Evolutionary conservation across 345 rosid genomes (phyloP).

Genomic region (Hirschfeldia incana): DNA sequence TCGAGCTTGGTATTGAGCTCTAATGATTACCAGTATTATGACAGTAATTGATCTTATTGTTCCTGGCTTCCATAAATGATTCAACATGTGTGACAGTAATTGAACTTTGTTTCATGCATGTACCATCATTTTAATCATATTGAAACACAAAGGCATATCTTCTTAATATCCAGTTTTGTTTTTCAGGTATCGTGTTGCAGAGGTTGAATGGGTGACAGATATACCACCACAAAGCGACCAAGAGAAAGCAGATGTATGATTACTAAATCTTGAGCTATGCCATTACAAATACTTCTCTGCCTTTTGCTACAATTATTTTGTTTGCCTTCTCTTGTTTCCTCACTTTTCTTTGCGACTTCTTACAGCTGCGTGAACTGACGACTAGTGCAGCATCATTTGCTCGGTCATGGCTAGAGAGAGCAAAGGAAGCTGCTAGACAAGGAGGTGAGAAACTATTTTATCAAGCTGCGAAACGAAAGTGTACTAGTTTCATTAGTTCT

Average conservation of each 20-base stretch:
- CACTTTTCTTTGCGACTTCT: conserved; percentile 25
- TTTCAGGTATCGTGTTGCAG: conserved; percentile 83
- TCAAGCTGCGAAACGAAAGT: conserved; percentile 1
- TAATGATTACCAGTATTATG: not conserved
- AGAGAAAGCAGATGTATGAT: conserved; percentile 58
- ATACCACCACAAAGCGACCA: conserved; percentile 47
- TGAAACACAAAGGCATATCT: conserved; percentile 3
- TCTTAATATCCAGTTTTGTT: conserved; percentile 15
- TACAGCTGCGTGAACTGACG: conserved; percentile 72
- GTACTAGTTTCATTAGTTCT: not conserved
- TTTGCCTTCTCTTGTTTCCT: not conserved
- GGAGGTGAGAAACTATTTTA: conserved; percentile 42
- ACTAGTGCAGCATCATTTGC: conserved; percentile 65
- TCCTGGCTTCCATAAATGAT: not conserved
- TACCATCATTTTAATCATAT: not conserved
- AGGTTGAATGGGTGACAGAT: conserved; percentile 92
- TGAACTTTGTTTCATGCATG: not conserved
- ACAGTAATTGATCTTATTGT: not conserved
- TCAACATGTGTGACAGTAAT: not conserved
- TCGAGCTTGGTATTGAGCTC: not conserved
- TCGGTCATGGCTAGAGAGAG: conserved; percentile 66
- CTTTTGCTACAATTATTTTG: not conserved
- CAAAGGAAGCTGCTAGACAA: conserved; percentile 66
- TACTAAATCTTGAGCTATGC: not conserved
- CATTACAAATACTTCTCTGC: not conserved